Evolutionary conservation across 2,329 filamentous ascomycete species (phyloP).

Genomic region (Periconia digitata): DNA sequence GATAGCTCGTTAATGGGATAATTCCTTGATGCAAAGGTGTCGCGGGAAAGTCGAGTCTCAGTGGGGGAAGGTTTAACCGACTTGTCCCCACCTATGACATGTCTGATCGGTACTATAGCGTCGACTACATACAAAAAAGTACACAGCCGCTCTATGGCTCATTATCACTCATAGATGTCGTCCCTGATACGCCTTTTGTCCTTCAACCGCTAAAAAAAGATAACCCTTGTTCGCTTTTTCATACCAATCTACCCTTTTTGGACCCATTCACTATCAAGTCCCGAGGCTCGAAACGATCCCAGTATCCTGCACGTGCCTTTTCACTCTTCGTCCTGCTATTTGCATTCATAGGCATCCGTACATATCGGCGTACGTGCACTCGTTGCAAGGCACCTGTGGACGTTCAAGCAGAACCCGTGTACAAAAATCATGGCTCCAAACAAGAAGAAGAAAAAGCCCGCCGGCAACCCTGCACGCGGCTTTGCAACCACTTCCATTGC

Average conservation of each 20-base stretch:
- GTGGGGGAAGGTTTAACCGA: constrained; percentile 29
- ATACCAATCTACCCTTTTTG: no score
- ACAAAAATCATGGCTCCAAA: constrained; percentile 61
- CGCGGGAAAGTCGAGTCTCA: constrained; percentile 13
- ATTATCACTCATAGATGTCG: no score
- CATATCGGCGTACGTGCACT: no score
- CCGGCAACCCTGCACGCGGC: constrained; percentile 82
- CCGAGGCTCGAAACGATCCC: no score
- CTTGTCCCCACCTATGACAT: constrained; percentile 18
- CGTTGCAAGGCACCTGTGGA: no score
- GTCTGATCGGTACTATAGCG: constrained; percentile 6
- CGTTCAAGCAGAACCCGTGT: neutral
- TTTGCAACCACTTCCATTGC: constrained; percentile 93
- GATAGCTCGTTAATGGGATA: constrained; percentile 7
- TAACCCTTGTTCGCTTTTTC: no score
- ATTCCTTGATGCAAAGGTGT: no score
- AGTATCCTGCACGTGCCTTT: no score
- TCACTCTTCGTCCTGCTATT: no score
- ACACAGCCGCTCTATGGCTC: neutral
- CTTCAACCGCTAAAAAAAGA: no score
- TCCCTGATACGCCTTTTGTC: constrained; percentile 7
- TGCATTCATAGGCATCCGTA: no score
- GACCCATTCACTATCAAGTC: no score
- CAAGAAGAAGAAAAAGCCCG: constrained; percentile 91
- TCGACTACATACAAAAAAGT: constrained; percentile 11